Conservation (phyloP, 2,329 filamentous ascomycete genomes). For the Calonectria hawksworthii region DNA sequence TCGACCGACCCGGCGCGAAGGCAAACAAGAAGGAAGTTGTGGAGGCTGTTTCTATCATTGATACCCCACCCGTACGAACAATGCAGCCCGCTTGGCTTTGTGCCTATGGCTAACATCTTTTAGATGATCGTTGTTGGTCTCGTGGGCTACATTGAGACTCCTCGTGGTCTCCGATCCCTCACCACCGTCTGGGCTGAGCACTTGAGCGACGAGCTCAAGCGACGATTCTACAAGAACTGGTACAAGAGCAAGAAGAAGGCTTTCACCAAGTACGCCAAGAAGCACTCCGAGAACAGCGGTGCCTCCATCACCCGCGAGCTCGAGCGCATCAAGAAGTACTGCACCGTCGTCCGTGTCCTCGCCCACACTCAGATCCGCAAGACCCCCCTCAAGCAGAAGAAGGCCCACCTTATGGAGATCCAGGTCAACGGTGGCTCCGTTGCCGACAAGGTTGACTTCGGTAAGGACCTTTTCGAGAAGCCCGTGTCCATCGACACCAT, state of each 20-base stretch:
- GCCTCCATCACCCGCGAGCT: constrained; percentile 95
- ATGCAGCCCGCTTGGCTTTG: constrained; percentile 84
- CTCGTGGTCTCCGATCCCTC: constrained; percentile 98
- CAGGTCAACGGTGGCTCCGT: constrained; percentile 98
- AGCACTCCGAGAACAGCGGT: constrained; percentile 95
- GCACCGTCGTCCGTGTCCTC: constrained; percentile 98
- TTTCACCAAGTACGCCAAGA: constrained; percentile 99
- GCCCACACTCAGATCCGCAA: constrained; percentile 99
- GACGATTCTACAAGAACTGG: constrained; percentile 99
- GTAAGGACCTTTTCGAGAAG: constrained; percentile 98
- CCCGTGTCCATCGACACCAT: constrained; percentile 91
- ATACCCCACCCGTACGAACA: constrained; percentile 95
- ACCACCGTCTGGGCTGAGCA: constrained; percentile 99
- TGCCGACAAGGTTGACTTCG: constrained; percentile 97
- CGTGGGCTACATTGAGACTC: constrained; percentile 99
- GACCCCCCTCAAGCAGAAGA: constrained; percentile 99
- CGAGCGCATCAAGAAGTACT: constrained; percentile 99
- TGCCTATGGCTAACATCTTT: constrained; percentile 79
- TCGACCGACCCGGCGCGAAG: constrained; percentile 99
- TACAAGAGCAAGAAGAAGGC: constrained; percentile 99
- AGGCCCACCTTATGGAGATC: constrained; percentile 99
- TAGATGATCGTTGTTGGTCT: constrained; percentile 99
- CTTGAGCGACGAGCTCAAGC: constrained; percentile 97
- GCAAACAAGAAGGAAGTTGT: constrained; percentile 99
- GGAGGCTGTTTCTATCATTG: constrained; percentile 88